Base-by-base conservation (phyloP, 2,329 filamentous ascomycete species). In the Colletotrichum theobromicola region DNA sequence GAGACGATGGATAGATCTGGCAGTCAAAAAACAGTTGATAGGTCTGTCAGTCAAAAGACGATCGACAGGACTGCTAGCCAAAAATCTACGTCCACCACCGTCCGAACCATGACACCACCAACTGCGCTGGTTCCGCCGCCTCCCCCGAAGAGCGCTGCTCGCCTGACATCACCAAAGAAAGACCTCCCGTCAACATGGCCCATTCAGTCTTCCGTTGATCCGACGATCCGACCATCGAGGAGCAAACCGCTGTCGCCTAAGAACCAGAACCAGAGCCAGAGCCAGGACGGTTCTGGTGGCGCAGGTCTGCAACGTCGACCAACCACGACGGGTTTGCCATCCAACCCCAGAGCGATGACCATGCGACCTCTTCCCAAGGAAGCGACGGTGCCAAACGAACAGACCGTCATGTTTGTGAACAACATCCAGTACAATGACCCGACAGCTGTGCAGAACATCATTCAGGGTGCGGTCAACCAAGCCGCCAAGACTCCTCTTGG, bases 331-430 rank as follows among this genome's bases (percentile, higher is more conserved):
- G 88, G 88, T 4, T 82, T 90, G 16, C 89, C 88, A 1, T 83
- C 83, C 3, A 88, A 89, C 62, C 88, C 88, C 5, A 83, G 84
- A 37, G 82, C 86, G 7, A 81, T 82, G 68, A 81, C 82, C 13
- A 77, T 84, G 55, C 83, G 80, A 62, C 67, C 77, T 18, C 69
- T 81, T 4, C 74, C 77, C 16, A 78, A 80, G 32, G 84, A 84
- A 15, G 76, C 78, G 9, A 5, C 70, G 64, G 58, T 72, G 71
- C 64, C 78, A 77, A 68, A 84, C 82, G 67, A 87, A 28, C 85
- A 88, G 72, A 90, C 87, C 5, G 85, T 91, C 60, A 87, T 91
- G 86, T 87, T 90, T 68, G 81, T 91, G 64, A 91, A 90, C 73
- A 85, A 88, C 64, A 90, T 91, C 69, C 84, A 89, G 42, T 91